Conservation (phyloP, 2,329 filamentous ascomycete genomes). For the Pseudogymnoascus sp. region DNA sequence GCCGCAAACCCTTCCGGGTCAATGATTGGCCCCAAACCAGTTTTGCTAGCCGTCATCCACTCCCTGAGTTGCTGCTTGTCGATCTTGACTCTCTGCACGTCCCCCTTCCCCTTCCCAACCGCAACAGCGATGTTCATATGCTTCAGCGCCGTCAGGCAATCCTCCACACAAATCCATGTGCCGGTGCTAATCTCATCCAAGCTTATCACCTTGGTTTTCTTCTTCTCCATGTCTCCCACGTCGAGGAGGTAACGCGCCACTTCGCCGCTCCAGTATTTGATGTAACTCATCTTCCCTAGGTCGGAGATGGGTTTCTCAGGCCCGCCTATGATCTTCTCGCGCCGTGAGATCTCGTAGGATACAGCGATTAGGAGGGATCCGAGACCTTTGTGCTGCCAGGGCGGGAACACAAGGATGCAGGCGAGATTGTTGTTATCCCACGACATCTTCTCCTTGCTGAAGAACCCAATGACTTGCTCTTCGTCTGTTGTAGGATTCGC, state of each 20-base stretch:
- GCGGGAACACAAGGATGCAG: slow-evolving; percentile 91
- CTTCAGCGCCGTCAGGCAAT: slow-evolving; percentile 68
- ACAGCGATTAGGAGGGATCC: slow-evolving; percentile 85
- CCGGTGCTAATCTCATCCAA: slow-evolving; percentile 63
- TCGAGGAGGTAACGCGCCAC: slow-evolving; percentile 60
- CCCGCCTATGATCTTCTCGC: slow-evolving; percentile 76
- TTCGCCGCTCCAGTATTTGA: slow-evolving; percentile 77
- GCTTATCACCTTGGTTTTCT: slow-evolving; percentile 41
- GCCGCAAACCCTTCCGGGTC: slow-evolving; percentile 67
- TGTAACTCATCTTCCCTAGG: slow-evolving; percentile 73
- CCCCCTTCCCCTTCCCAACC: slow-evolving; percentile 36
- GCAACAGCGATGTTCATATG: slow-evolving; percentile 68
- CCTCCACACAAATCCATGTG: slow-evolving; percentile 79
- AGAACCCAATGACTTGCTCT: slow-evolving; percentile 78
- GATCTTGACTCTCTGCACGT: slow-evolving; percentile 41
- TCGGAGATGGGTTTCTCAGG: slow-evolving; percentile 91
- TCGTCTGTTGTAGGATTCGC: slow-evolving; percentile 32
- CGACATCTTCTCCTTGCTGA: slow-evolving; percentile 96
- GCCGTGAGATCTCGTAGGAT: slow-evolving; percentile 81
- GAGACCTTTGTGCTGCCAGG: slow-evolving; percentile 85
- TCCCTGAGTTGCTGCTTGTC: slow-evolving; percentile 49
- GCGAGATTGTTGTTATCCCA: slow-evolving; percentile 98
- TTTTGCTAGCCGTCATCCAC: slow-evolving; percentile 53
- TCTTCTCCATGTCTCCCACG: slow-evolving; percentile 18
- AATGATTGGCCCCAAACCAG: slow-evolving; percentile 52